Evolutionary conservation across 768 basidiomycete species (phyloP), one percentile per base, ranked within the genome.

Genomic region (Amylocystis lapponica): DNA sequence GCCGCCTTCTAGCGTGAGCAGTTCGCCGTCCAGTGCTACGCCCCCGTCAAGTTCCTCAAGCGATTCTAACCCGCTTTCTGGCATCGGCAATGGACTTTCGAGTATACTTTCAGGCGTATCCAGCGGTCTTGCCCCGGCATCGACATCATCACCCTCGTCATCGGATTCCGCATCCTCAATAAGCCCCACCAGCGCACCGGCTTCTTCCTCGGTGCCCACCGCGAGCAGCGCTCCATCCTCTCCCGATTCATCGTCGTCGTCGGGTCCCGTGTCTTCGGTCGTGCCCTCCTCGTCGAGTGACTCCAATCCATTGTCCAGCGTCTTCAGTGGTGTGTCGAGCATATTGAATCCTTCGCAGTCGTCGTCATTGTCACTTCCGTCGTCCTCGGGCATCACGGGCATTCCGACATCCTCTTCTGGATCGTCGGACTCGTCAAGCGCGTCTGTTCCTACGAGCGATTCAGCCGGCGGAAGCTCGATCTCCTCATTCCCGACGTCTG

Each of bases 381-480:
- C 37, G 23, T 16, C 36, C 29, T n/a, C 48, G 19, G 43, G 21
- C 27, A 39, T 14, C 36, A 8, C 36, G 20, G 25, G 19, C 23
- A 11, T 6, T 38, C 10, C 11, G 11, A 12, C 22, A 26, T 12
- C 36, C 25, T 20, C 36, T 11, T 21, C 36, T 38, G 36, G 11
- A 7, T 25, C 39, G 25, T 21, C 39, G 27, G 40, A 10, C 39
- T 49, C 53, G 44, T 29, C 48, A n/a, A 36, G 41, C 29, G 9
- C 47, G 19, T 21, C 39, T 40, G 20, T 23, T 6, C 27, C 42
- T 11, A 5, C 36, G 23, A 29, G 27, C 17, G 26, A 14, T 14
- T 26, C 50, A 17, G 35, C 27, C 33, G 29, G n/a, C 12, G 22
- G 30, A 6, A 6, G 26, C 22, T 27, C 29, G n/a, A n/a, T n/a